Evolutionary conservation across 169 alveolate genomes (phyloP).

Genomic region (Plasmodium inui): DNA sequence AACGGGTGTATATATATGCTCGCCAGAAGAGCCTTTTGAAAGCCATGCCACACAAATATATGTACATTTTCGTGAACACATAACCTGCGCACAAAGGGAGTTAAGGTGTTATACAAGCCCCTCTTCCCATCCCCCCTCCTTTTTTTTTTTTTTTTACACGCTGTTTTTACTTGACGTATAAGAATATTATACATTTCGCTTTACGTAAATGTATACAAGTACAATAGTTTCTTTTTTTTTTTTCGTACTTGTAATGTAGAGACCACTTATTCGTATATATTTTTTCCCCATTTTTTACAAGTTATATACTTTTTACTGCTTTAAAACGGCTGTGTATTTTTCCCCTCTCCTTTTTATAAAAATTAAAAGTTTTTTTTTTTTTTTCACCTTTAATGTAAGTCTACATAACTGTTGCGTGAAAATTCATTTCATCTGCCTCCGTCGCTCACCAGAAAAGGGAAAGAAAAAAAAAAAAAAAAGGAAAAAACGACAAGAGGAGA

Average conservation of each 20-base stretch:
- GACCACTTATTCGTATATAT: neutral
- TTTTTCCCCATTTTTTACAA: neutral
- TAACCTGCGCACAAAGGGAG: neutral
- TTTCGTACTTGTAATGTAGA: neutral
- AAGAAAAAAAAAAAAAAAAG: neutral
- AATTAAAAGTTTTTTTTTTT: neutral
- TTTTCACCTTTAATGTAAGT: neutral
- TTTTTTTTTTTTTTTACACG: neutral
- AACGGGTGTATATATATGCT: neutral
- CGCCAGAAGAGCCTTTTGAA: neutral
- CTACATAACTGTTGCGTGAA: neutral
- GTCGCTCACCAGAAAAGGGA: neutral
- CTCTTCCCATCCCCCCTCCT: neutral
- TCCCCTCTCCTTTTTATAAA: conserved; percentile 2
- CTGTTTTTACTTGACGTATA: neutral
- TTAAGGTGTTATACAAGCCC: neutral
- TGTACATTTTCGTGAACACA: neutral
- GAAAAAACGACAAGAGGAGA: neutral
- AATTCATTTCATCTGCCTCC: neutral
- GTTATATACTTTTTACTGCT: neutral
- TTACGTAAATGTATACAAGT: neutral
- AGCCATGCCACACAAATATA: neutral
- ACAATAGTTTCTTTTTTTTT: neutral
- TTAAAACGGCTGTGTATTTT: conserved; percentile 15
- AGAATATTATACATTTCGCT: neutral